Base-by-base conservation (phyloP, 179 eudicot species). In the Gypsophila paniculata region DNA sequence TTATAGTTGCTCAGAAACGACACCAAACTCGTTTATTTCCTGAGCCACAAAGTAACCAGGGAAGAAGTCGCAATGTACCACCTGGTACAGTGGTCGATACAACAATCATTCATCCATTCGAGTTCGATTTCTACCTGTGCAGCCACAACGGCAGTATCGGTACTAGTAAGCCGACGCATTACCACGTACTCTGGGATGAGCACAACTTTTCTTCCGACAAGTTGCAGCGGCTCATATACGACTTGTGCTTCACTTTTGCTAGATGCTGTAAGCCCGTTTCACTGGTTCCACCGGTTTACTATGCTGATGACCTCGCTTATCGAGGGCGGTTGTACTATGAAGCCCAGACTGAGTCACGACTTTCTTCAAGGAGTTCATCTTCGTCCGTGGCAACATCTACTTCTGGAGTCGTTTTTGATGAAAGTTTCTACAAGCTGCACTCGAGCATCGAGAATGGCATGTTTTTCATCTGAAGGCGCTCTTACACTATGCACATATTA, bases 61-160 rank as follows among this genome's bases (percentile, higher is more conserved):
- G 86, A n/a, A 5, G 58, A 0, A 58, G 60, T 0, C 79, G 85
- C 13, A 90, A 90, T 62, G 78, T 87, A 70, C 85, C 85, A 17
- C 87, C 91, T 1, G 96, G 96, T 13, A 88, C 96, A 4, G 93
- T 88, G 5, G 96, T 90, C 57, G 93, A 90, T 72, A 78, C 70
- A 0, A 60, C 54, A 12, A 79, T 90, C 22, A 84, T 86, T 34
- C 89, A 85, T 46, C 89, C 89, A 1, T 69, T 52, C 60, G 82
- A 85, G 75, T 88, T 83, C 61, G 96, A 90, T 53, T 90, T 90
- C 73, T 88, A 86, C 72, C 81, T 86, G 3, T 75, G 82, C 82
- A 86, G 91, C 75, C 91, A 88, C 69, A 77, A 79, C 57, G 96
- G 96, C 22, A 64, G 82, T 15, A 62, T 90, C 18, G 96, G 96